Base-by-base conservation (phyloP, 805 yeast genomes). In the Pichia rugopelliculosa region DNA sequence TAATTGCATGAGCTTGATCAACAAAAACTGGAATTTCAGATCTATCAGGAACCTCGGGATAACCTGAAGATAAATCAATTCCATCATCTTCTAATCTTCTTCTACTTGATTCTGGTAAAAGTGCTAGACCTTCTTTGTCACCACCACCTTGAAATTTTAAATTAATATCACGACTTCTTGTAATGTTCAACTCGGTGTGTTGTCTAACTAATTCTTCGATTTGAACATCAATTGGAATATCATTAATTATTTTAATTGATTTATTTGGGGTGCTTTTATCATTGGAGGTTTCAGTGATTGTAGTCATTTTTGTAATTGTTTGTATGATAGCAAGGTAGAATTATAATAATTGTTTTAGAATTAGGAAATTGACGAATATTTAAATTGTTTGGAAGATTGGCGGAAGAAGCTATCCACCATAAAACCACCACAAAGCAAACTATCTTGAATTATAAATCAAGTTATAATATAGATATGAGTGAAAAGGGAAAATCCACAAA, bases 1-100 rank as follows among this genome's bases (percentile, higher is more conserved):
- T 65, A 37, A 68, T 65, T 10, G 57, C 65, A 36, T 47, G 49
- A 6, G 73, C 74, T 41, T 72, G 73, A 48, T 72, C 75, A n/a
- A 71, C 53, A 53, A 56, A 72, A 26, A 60, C 54, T 3, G 75
- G 74, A 30, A 70, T 59, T 39, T 61, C 51, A 1, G 55, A 51
- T 42, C 52, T 53, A 8, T 53, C 53, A 11, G 75, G 73, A 46
- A 66, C 55, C 21, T 57, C 61, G n/a, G 75, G 74, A 52, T 71
- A 71, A 25, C 74, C 74, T 24, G 57, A 26, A 6, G 65, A 53
- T 13, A 67, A 36, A 46, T 69, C 73, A 50, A 71, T 57, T 9
- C 67, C 68, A 44, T 54, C 61, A 43, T 62, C 63, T 26, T 62
- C 69, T 22, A 64, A 62, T 54, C 74, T 62, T 22, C 54, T 59